These are phyloP conservation scores for Warburgia ugandensis DNA, from an alignment of 164 flowering plant species.

Conservation along the genomic window DNA sequence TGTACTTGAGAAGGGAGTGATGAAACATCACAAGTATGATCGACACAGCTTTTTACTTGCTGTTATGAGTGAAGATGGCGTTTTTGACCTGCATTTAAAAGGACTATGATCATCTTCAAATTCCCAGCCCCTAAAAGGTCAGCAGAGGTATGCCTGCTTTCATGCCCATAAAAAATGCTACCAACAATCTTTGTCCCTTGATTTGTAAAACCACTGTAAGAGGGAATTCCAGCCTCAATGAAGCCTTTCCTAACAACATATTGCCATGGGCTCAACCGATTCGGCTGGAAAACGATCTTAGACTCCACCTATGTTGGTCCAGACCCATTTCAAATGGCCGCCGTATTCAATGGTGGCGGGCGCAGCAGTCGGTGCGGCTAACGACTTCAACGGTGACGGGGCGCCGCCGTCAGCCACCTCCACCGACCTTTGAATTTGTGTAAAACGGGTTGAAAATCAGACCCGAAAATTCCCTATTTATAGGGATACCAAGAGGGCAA, in stretches of 20 bases:
- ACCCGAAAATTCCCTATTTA: too few relatives aligned
- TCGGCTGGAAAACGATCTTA: constrained; percentile 24
- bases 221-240: constrained; percentile 26
- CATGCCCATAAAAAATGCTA: constrained; percentile 4
- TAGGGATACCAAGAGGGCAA: too few relatives aligned
- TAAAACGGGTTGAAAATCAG: too few relatives aligned
- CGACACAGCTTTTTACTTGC: too few relatives aligned
- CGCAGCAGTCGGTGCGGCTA: too few relatives aligned
- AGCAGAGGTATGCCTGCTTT: constrained; percentile 20
- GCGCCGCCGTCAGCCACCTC: too few relatives aligned
- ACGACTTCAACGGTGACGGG: too few relatives aligned
- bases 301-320: constrained; percentile 54
- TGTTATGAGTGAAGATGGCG: constrained; percentile 5
- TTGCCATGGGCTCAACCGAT: constrained; percentile 26
- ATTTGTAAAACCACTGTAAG: constrained; percentile 39
- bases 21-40: too few relatives aligned
- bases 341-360: too few relatives aligned
- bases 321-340: too few relatives aligned
- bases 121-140: constrained; percentile 12
- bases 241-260: constrained; percentile 18
- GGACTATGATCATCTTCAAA: constrained; percentile 9
- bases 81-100: constrained; percentile 17
- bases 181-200: constrained; percentile 21
- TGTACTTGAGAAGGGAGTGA: too few relatives aligned
- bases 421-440: too few relatives aligned